A percentile compares a stretch with the other conserved stretches of the same genome.
Conservation (phyloP, 83 land plant genomes). For the Picea mariana region DNA sequence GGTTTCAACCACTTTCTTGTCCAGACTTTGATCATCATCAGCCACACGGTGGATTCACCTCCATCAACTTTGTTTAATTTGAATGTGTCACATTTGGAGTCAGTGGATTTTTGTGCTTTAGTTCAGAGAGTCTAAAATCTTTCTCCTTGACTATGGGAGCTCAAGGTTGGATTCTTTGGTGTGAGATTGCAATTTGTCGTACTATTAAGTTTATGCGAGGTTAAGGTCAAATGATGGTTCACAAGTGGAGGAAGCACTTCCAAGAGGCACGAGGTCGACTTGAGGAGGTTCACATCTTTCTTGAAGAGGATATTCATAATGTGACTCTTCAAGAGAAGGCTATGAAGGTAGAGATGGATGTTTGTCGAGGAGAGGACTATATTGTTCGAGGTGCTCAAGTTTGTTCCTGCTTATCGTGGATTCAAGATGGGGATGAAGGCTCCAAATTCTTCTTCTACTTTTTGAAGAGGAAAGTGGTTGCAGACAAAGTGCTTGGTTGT, state of each 20-base stretch:
- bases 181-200: neutral
- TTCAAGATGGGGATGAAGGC: too few relatives aligned
- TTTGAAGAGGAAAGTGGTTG: too few relatives aligned
- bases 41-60: neutral
- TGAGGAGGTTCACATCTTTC: neutral
- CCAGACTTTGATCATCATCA: neutral
- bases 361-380: neutral
- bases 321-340: too few relatives aligned
- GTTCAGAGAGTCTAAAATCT: neutral
- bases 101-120: neutral
- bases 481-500: too few relatives aligned
- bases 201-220: neutral
- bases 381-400: neutral
- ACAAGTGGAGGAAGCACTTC: neutral
- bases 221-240: neutral
- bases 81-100: too few relatives aligned
- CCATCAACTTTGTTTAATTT: neutral
- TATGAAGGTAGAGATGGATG: neutral
- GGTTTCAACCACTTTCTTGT: neutral
- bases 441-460: too few relatives aligned
- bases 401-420: too few relatives aligned
- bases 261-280: neutral
- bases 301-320: neutral
- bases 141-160: neutral
- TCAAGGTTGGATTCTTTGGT: neutral